A percentile compares a stretch with the other conserved stretches of the same genome.
Conservation (phyloP, 1,284 basidiomycete species). For the Puccinia triticina region DNA sequence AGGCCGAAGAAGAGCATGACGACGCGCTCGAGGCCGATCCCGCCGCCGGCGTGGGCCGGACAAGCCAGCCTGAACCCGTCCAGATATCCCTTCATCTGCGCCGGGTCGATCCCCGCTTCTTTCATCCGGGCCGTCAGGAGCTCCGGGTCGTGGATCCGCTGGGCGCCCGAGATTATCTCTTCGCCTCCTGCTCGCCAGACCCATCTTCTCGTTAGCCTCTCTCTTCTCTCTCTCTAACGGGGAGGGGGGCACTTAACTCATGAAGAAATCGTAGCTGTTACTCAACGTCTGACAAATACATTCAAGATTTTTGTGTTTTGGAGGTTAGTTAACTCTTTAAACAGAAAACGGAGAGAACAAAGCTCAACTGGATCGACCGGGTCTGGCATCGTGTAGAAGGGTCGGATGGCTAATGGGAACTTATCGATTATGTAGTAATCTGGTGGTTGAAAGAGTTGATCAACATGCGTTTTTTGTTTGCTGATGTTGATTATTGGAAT, state of each 20-base stretch:
- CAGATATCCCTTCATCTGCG: slow-evolving; percentile 58
- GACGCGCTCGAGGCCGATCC: slow-evolving; percentile 59
- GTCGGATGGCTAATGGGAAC: slow-evolving; percentile 87
- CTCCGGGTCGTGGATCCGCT: slow-evolving; percentile 58
- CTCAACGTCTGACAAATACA: slow-evolving; percentile 32
- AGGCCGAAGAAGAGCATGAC: slow-evolving; percentile 60
- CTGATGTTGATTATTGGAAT: slow-evolving; percentile 68
- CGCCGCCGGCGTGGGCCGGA: slow-evolving; percentile 59
- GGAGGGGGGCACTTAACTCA: slow-evolving; percentile 50
- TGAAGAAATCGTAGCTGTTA: slow-evolving; percentile 52
- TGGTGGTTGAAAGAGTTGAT: slow-evolving; percentile 57
- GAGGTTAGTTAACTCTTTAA: not conserved
- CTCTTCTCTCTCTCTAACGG: too few relatives aligned
- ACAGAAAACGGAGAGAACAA: slow-evolving; percentile 33
- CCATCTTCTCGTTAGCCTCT: not conserved
- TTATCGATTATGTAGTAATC: slow-evolving; percentile 99
- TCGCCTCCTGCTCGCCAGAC: slow-evolving; percentile 56
- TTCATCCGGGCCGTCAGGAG: slow-evolving; percentile 57
- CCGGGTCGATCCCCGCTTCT: slow-evolving; percentile 55
- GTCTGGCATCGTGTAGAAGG: slow-evolving; percentile 99
- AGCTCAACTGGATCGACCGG: slow-evolving; percentile 75
- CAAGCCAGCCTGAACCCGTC: slow-evolving; percentile 59
- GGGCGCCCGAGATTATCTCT: slow-evolving; percentile 60
- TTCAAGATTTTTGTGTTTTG: not conserved
- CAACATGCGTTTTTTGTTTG: not conserved